Percentiles rank a stretch among this genome's conserved stretches.
Evolutionary conservation across 2,329 filamentous ascomycete species (phyloP).

Genomic region (Fusarium chaquense): DNA sequence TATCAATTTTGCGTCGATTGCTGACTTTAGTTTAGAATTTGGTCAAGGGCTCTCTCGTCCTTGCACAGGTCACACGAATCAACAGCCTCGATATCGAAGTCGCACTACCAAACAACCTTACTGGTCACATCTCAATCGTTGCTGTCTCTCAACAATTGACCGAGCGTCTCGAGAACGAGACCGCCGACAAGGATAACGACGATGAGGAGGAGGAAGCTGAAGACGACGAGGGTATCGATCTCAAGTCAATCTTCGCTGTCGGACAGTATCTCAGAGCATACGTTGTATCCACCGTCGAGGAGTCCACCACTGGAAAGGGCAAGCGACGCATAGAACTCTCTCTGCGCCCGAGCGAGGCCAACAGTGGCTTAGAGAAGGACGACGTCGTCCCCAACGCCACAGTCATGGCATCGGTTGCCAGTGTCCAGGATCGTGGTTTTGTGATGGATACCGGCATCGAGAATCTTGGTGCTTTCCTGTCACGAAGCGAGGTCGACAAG

Average conservation of each 20-base stretch:
- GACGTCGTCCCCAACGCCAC: constrained; percentile 81
- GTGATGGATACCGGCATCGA: constrained; percentile 91
- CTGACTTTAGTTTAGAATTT: constrained; percentile 71
- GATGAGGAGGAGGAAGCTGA: constrained; percentile 65
- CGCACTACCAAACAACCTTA: constrained; percentile 91
- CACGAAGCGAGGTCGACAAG: constrained; percentile 82
- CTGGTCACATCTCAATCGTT: constrained; percentile 90
- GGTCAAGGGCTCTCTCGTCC: constrained; percentile 84
- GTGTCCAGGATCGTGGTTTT: constrained; percentile 95
- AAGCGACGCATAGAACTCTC: constrained; percentile 91
- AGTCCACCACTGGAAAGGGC: constrained; percentile 69
- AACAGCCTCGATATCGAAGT: constrained; percentile 82
- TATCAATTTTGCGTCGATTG: constrained; percentile 20
- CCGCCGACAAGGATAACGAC: constrained; percentile 64
- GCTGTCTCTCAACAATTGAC: constrained; percentile 87
- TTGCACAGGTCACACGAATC: constrained; percentile 87
- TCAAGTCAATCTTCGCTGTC: constrained; percentile 79
- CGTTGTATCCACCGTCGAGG: constrained; percentile 82
- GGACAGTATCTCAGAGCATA: constrained; percentile 91
- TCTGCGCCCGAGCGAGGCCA: constrained; percentile 81
- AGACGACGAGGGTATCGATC: constrained; percentile 72
- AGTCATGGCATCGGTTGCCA: constrained; percentile 87
- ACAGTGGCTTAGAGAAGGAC: constrained; percentile 77
- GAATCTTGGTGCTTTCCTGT: constrained; percentile 83
- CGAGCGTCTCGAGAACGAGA: constrained; percentile 77